Evolutionary conservation across 2,329 filamentous ascomycete species (phyloP), one percentile per base, ranked within the genome.

Genomic region (Rugonectria rugulosa): DNA sequence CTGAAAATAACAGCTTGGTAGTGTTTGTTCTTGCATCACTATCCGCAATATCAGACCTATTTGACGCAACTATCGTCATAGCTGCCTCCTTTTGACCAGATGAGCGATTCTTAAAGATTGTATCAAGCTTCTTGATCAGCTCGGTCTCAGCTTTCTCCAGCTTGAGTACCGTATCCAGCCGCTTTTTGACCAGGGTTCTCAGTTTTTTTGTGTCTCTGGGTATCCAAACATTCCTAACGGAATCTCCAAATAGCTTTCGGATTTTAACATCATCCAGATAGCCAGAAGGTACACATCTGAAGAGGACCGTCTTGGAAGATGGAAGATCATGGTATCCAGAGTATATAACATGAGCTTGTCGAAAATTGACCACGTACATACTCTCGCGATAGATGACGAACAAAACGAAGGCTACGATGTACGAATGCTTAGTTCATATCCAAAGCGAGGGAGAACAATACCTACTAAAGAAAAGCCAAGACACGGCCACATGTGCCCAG

Each of bases 91-190:
- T 6, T 10, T 10, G 38, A 8, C n/a, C 5, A 32, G 29, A 32
- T n/a, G 14, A 7, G 5, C 12, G 29, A 29, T 21, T 2, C 17
- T 36, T 41, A 6, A 15, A 27, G 14, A 23, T n/a, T 2, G 17
- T 19, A 15, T 42, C 38, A 2, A 19, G 12, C 8, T 12, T 34
- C 10, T 34, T 34, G 9, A 42, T 41, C 10, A 50, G 20, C 19
- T n/a, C 19, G 12, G 34, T 50, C 17, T 50, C 46, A 17, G 46
- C 46, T 11, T 42, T 34, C 27, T 50, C 46, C 26, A 50, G 34
- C 3, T 3, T 20, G 5, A 24, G 9, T 5, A 34, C 46, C 2
- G 14, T 15, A 7, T 50, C 42, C 9, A 29, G 24, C 6, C 46
- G 17, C 14, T 50, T 17, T 34, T 37, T 32, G 4, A 50, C 19